Evolutionary conservation across 2,329 filamentous ascomycete species (phyloP), one percentile per base, ranked within the genome.

Genomic region (Chalara sp.): DNA sequence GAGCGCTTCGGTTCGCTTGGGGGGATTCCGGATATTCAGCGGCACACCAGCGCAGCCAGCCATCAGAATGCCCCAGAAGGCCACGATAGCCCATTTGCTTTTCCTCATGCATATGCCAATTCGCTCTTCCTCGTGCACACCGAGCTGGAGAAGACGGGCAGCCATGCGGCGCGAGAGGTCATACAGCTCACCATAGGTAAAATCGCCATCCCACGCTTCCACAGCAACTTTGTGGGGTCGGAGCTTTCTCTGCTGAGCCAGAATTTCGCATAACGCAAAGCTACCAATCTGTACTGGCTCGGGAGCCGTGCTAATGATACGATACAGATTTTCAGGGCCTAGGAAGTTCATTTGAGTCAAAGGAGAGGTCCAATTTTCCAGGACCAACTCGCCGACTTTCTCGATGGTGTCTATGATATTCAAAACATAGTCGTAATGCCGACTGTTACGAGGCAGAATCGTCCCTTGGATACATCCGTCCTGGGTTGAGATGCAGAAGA

Each of bases 21-120:
- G 30, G 37, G 55, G 49, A 6, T 53, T 44, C 10, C 10, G 12
- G 6, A 50, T 42, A 43, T 67, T 60, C 8, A 67, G 48, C 8
- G 62, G 56, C 31, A 66, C 59, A 28, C 60, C 61, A 12, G 54
- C 56, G 31, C 50, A 57, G 10, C 62, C 62, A 33, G 61, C 54
- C 42, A 58, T 58, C 5, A 62, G 37, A 21, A 65, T 53, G 40
- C 49, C 58, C 10, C 64, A 44, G 55, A 63, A 59, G 6, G 58
- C 53, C 8, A 65, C 51, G n/a, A 60, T 52, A 29, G 57, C 51
- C 28, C 50, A 61, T 10, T 37, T 40, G n/a, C 55, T 56, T 42
- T 61, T 61, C 4, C 54, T 46, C 30, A 58, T 56, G 13, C 44
- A 51, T 8, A 57, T 6, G 29, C 55, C 52, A 12, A 61, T 52